Evolutionary conservation across 2,329 filamentous ascomycete genomes (phyloP).

Genomic region (Xylaria sp.): DNA sequence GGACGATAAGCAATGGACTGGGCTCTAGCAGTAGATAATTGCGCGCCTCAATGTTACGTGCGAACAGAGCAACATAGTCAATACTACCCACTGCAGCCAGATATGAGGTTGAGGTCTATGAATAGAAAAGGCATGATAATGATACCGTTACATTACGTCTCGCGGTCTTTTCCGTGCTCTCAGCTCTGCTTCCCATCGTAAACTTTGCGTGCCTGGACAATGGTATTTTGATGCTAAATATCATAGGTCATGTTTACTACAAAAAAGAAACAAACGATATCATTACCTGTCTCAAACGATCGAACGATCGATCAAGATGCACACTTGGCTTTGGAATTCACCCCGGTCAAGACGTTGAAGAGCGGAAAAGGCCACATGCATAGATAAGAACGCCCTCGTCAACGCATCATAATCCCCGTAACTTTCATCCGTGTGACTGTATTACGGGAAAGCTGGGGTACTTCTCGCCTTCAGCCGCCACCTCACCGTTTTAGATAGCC

Average conservation of each 20-base stretch:
- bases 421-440: slow-evolving; percentile 20
- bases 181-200: slow-evolving; percentile 26
- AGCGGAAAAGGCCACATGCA: background rate
- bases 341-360: background rate
- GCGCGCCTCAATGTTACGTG: slow-evolving; percentile 18
- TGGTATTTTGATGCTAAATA: background rate
- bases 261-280: background rate
- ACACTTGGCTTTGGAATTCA: background rate
- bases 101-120: slow-evolving; percentile 32
- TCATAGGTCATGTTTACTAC: background rate
- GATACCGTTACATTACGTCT: slow-evolving; percentile 18
- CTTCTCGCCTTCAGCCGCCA: slow-evolving; percentile 17
- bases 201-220: background rate
- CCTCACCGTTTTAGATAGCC: slow-evolving; percentile 24
- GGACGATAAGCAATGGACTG: slow-evolving; percentile 23
- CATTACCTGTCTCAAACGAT: background rate
- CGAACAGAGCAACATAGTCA: slow-evolving; percentile 21
- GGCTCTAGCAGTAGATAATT: slow-evolving; percentile 13
- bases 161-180: slow-evolving; percentile 27
- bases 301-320: background rate
- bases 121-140: slow-evolving; percentile 33
- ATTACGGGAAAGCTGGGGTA: slow-evolving; percentile 26
- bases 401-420: slow-evolving; percentile 28
- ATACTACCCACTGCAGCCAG: slow-evolving; percentile 22
- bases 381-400: background rate